Evolutionary conservation across 192 early-diverging fungal genomes (phyloP), one percentile per base, ranked within the genome.

Genomic region (Neocallimastix lanati): DNA sequence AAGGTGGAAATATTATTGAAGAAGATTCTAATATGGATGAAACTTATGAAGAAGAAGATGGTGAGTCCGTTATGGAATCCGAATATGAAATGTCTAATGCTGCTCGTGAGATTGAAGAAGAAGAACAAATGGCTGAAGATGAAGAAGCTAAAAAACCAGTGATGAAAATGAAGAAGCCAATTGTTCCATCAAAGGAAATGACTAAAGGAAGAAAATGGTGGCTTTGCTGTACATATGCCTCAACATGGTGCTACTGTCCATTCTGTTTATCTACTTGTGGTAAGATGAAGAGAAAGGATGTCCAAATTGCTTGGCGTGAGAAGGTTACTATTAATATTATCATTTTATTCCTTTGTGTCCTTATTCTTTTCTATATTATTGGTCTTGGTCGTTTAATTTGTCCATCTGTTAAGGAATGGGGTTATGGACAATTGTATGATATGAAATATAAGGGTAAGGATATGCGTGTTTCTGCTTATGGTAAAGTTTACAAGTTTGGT

Each of bases 231-330:
- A 93, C 92, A 16, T 94, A 93, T 90, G 85, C 88, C 28, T 84
- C 93, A 79, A 96, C 95, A 5, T 96, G 93, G 91, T 94, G 92
- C 89, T 90, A 93, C 38, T 92, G 91, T 9, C 87, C 88, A 14
- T 88, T 81, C 40, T 85, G 84, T 38, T 81, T 94, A 28, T 80
- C 82, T 12, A 80, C 80, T 33, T 86, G 92, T 81, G 94, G 91
- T 29, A 85, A 86, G 77, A 93, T 96, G 93, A 93, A 91, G 83
- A 92, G 96, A 50, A 88, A 93, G 77, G 95, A 98, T 84, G 87
- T 95, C 79, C 93, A 90, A 67, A 89, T 94, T 85, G 98, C 98
- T 11, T 99, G 98, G 98, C 91, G 98, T 79, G 98, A 99, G 83
- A 98, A 99, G 83, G 88, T 97, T 25, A 93, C 98, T 3, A 87